phyloP scores from a whole-genome alignment of 495 filamentous ascomycete genomes.

The Aspergillus sclerotioniger region DNA sequence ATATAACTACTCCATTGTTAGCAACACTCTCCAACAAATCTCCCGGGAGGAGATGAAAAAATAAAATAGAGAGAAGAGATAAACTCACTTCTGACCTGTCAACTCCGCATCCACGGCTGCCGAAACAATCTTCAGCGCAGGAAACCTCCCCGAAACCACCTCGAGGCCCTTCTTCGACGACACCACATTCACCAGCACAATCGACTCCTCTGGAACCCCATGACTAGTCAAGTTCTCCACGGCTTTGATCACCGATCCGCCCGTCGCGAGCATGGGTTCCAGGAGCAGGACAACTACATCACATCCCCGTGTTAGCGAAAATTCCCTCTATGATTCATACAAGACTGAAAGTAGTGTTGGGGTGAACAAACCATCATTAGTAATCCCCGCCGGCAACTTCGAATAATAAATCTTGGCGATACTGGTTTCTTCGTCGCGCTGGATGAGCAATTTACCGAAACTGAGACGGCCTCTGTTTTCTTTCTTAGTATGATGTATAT shows the following conservation, averaged over 20 bases:
- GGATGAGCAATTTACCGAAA: slow-evolving; percentile 24
- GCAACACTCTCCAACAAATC: neutral
- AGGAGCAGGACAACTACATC: slow-evolving; percentile 20
- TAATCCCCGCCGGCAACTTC: slow-evolving; percentile 17
- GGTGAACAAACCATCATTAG: slow-evolving; percentile 9
- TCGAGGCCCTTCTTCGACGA: slow-evolving; percentile 18
- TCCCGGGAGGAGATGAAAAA: neutral
- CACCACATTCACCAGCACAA: slow-evolving; percentile 22
- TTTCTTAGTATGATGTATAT: neutral
- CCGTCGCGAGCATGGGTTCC: slow-evolving; percentile 26
- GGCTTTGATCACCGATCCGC: slow-evolving; percentile 21
- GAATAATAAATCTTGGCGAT: slow-evolving; percentile 18
- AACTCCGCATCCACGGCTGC: slow-evolving; percentile 20
- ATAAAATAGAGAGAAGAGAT: neutral
- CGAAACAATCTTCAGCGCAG: slow-evolving; percentile 18
- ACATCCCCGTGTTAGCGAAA: neutral
- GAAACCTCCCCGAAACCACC: slow-evolving; percentile 10
- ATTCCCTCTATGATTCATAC: neutral
- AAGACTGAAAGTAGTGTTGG: neutral
- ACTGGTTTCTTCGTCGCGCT: slow-evolving; percentile 23
- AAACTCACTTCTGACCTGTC: slow-evolving; percentile 20
- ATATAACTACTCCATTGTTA: slow-evolving; percentile 16
- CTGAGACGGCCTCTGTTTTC: slow-evolving; percentile 12
- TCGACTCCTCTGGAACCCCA: slow-evolving; percentile 19
- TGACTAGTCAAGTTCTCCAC: slow-evolving; percentile 12